Base-by-base conservation (phyloP, 2,329 filamentous ascomycete species). In the Trichophyton simii region DNA sequence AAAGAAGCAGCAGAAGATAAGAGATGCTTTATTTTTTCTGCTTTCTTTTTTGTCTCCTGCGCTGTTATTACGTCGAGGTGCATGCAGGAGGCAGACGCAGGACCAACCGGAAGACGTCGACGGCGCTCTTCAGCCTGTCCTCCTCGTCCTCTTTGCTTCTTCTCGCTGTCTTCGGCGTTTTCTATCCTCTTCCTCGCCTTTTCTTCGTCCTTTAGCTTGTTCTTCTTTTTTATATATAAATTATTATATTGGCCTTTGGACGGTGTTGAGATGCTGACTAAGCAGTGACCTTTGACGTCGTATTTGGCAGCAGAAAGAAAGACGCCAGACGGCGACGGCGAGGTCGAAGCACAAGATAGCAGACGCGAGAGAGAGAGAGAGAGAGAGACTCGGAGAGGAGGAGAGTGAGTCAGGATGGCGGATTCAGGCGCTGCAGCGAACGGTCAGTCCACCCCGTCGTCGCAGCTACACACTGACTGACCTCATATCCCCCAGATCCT, bases 401-500 rank as follows among this genome's bases (percentile, higher is more conserved):
- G 18, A 48, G 44, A 22, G 44, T 20, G 44, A 48, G 44, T 20
- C 8, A 22, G 18, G 18, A 48, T 54, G 48, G 48, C 48, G 20
- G 48, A 9, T 38, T 38, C 34, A 38, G 34, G 34, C 34, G 34
- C 34, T 3, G 34, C 34, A 38, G 34, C 11, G 34, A 38, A 38
- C 11, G 34, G 34, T 38, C 34, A 38, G 34, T 38, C 22, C 15
- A 25, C 42, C 18, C 3, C 15, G n/a, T 20, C 4, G 11, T 46
- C 42, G 11, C 18, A 31, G 28, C 28, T n/a, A 42, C 22, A 9
- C 15, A 38, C 34, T 20, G 11, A n/a, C 52, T 57, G 13, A 38
- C 55, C 18, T n/a, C 34, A 8, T 13, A 31, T 6, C 6, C 28
- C 25, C 38, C 81, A 44, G 77, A 83, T 9, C 89, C 94, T 0